Percentiles rank a stretch among this genome's conserved stretches.
phyloP scores from a whole-genome alignment of 2,329 filamentous ascomycete genomes.

The Colletotrichum ledebouriae region DNA sequence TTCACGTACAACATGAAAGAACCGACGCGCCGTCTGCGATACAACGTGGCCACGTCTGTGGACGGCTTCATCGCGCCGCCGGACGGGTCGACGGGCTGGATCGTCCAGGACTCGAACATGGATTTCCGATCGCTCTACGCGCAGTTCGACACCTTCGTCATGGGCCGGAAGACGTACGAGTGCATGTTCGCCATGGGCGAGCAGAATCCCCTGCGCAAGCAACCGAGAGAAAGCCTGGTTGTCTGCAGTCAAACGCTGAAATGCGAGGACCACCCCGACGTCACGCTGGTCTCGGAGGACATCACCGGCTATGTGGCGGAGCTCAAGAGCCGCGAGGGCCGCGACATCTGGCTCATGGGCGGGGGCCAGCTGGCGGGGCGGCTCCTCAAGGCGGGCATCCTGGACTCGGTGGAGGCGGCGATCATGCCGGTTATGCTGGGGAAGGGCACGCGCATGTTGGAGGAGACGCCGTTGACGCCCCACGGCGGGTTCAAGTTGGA shows the following conservation, averaged over 20 bases:
- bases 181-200: slow-evolving; percentile 43
- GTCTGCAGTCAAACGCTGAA: slow-evolving; percentile 48
- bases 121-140: slow-evolving; percentile 51
- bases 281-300: slow-evolving; percentile 46
- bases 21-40: slow-evolving; percentile 45
- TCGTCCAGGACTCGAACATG: slow-evolving; percentile 49
- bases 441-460: slow-evolving; percentile 47
- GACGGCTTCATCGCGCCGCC: slow-evolving; percentile 53
- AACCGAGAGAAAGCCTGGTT: slow-evolving; percentile 45
- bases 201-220: slow-evolving; percentile 45
- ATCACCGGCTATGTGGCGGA: slow-evolving; percentile 43
- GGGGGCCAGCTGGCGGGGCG: slow-evolving; percentile 48
- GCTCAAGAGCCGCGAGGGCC: slow-evolving; percentile 44
- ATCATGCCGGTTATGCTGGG: slow-evolving; percentile 47
- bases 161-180: slow-evolving; percentile 54
- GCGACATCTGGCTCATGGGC: slow-evolving; percentile 55
- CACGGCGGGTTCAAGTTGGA: slow-evolving; percentile 28
- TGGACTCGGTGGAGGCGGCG: slow-evolving; percentile 50
- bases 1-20: slow-evolving; percentile 19
- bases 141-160: slow-evolving; percentile 51
- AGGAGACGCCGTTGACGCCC: slow-evolving; percentile 6
- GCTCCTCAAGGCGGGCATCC: slow-evolving; percentile 48
- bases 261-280: slow-evolving; percentile 41
- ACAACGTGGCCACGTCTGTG: slow-evolving; percentile 52
- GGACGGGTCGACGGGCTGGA: slow-evolving; percentile 50